Evolutionary conservation across 202 grass and related monocot genomes (phyloP).

Genomic region (Bolboschoenoplectus hybrid): DNA sequence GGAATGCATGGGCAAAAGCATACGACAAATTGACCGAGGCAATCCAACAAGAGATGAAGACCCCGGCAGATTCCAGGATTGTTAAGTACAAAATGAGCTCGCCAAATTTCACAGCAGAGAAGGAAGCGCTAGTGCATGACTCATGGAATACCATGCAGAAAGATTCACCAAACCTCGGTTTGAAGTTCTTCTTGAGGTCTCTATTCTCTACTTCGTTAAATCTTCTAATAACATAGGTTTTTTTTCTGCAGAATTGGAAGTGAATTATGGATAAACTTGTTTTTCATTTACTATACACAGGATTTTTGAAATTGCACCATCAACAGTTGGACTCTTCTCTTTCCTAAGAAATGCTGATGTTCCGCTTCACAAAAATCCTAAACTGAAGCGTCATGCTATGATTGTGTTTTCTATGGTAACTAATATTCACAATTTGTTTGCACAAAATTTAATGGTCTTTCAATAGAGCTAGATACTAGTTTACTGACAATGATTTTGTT

Average conservation of each 20-base stretch:
- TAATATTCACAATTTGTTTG: not conserved
- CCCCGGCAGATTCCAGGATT: constrained; percentile 29
- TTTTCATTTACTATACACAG: constrained; percentile 30
- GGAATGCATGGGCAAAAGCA: constrained; percentile 58
- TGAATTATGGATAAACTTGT: not conserved
- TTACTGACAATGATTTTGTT: constrained; percentile 2
- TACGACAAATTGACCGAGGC: constrained; percentile 57
- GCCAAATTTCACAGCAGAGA: constrained; percentile 50
- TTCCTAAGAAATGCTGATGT: constrained; percentile 62
- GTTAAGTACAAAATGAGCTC: constrained; percentile 32
- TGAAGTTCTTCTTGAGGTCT: constrained; percentile 64
- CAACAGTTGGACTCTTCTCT: constrained; percentile 59
- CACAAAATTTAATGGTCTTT: not conserved
- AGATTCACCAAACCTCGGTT: constrained; percentile 40
- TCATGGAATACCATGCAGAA: constrained; percentile 60
- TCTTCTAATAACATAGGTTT: not conserved
- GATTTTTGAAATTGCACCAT: constrained; percentile 85
- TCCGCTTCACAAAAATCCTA: constrained; percentile 62
- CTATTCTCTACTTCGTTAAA: constrained; percentile 21
- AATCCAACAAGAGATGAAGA: constrained; percentile 49
- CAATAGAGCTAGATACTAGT: not conserved
- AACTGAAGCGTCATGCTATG: constrained; percentile 63
- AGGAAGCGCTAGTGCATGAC: constrained; percentile 50
- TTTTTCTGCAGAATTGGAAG: not conserved
- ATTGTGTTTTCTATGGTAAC: constrained; percentile 59